A percentile compares a stretch with the other conserved stretches of the same genome.
These are phyloP conservation scores for Annulohypoxylon nitens DNA, from an alignment of 495 filamentous ascomycete species.

Conservation along the genomic window DNA sequence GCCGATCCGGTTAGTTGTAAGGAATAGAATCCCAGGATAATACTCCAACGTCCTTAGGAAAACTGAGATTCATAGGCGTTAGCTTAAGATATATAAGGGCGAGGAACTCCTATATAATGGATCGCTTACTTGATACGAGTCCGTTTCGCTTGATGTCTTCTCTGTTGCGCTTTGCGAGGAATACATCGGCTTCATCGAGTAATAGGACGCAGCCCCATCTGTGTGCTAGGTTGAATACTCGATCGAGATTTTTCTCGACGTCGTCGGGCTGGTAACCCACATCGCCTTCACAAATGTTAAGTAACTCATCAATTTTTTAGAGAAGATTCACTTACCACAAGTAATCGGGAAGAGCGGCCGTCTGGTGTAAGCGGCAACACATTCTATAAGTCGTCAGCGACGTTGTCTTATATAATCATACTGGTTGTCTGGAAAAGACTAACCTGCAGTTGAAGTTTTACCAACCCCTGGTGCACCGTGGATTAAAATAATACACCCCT, in stretches of 20 bases:
- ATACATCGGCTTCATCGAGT: constrained; percentile 57
- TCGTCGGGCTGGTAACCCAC: constrained; percentile 5
- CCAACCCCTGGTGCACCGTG: constrained; percentile 18
- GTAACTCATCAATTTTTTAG: neutral
- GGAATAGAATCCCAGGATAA: constrained; percentile 69
- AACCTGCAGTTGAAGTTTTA: constrained; percentile 19
- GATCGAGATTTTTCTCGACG: constrained; percentile 10
- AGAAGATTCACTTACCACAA: constrained; percentile 1
- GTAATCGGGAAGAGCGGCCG: constrained; percentile 14
- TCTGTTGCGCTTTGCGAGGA: constrained; percentile 46
- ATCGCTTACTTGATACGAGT: constrained; percentile 46
- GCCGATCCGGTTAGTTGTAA: constrained; percentile 69
- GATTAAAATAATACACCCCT: constrained; percentile 12
- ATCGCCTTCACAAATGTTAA: neutral
- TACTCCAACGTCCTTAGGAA: constrained; percentile 71
- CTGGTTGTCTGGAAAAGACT: neutral
- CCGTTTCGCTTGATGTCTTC: constrained; percentile 46
- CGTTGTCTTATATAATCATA: neutral
- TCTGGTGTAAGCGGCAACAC: constrained; percentile 5
- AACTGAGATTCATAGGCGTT: constrained; percentile 8
- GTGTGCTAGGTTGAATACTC: constrained; percentile 16
- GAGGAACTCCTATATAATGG: neutral
- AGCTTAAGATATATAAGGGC: neutral
- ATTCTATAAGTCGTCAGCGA: neutral
- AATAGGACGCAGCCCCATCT: constrained; percentile 46